Evolutionary conservation across 352 stramenopile genomes (phyloP).

Genomic region (Pythium monospermum): DNA sequence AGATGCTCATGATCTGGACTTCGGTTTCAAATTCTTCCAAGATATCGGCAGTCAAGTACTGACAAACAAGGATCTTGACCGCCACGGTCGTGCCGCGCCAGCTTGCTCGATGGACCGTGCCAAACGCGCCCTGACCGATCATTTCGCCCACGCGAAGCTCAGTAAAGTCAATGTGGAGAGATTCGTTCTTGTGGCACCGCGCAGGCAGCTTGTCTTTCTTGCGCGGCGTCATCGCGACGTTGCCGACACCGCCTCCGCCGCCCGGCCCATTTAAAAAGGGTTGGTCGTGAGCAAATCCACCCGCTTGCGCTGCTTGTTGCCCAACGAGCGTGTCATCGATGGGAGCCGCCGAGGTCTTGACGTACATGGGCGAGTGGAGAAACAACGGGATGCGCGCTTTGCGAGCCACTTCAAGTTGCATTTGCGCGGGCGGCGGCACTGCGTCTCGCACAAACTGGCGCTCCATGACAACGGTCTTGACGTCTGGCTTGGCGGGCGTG

Average conservation of each 20-base stretch:
- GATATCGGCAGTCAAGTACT: slow-evolving; percentile 80
- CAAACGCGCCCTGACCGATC: slow-evolving; percentile 84
- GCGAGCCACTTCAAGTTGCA: slow-evolving; percentile 80
- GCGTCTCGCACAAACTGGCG: slow-evolving; percentile 64
- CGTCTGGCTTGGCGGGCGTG: slow-evolving; percentile 38
- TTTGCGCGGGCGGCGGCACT: slow-evolving; percentile 71
- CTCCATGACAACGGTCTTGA: slow-evolving; percentile 47
- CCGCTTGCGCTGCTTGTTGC: slow-evolving; percentile 1
- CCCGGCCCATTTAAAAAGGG: neutral
- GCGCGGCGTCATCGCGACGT: slow-evolving; percentile 30
- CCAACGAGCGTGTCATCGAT: slow-evolving; percentile 42
- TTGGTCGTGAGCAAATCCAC: slow-evolving; percentile 9
- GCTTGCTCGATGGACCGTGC: slow-evolving; percentile 66
- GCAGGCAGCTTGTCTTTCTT: slow-evolving; percentile 44
- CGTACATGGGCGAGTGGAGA: slow-evolving; percentile 84
- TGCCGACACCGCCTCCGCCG: slow-evolving; percentile 11
- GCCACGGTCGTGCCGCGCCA: slow-evolving; percentile 76
- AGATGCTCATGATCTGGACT: slow-evolving; percentile 88
- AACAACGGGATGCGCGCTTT: slow-evolving; percentile 83
- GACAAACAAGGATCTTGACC: slow-evolving; percentile 82
- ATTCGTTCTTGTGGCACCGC: slow-evolving; percentile 63
- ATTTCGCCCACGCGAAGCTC: slow-evolving; percentile 76
- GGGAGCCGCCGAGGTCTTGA: slow-evolving; percentile 56
- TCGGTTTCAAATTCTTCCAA: slow-evolving; percentile 85
- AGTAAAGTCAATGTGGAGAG: slow-evolving; percentile 76